Evolutionary conservation across 2,329 filamentous ascomycete genomes (phyloP).

Genomic region (Seiridium unicorne): DNA sequence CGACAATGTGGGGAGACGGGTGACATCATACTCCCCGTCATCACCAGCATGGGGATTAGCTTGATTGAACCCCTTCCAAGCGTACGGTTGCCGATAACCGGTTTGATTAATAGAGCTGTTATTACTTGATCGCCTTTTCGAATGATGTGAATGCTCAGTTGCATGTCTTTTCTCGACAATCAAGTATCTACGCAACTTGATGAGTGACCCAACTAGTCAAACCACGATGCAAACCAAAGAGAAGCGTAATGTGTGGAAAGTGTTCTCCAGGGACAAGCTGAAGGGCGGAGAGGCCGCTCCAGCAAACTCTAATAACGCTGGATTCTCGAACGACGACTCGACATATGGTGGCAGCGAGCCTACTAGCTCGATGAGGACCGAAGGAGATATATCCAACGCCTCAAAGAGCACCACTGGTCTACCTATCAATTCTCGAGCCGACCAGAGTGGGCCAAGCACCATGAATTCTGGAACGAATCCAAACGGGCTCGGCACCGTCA

Average conservation of each 20-base stretch:
- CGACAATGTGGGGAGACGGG: not conserved
- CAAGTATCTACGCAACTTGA: not conserved
- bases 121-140: not conserved
- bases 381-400: conserved; percentile 1
- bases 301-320: not conserved
- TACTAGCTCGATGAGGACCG: conserved; percentile 6
- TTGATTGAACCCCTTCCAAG: not conserved
- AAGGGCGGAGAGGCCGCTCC: not conserved
- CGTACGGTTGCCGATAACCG: not conserved
- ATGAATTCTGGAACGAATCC: not conserved
- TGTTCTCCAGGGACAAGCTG: not conserved
- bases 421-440: not conserved
- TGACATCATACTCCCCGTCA: not conserved
- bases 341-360: conserved; percentile 10
- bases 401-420: conserved; percentile 7
- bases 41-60: not conserved
- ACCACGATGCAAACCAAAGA: not conserved
- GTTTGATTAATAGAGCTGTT: not conserved
- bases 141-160: not conserved
- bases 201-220: not conserved
- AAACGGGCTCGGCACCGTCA: not conserved
- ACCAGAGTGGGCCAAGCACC: not conserved
- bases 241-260: not conserved
- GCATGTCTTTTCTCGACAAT: not conserved
- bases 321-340: conserved; percentile 2